Conservation (phyloP, 768 basidiomycete species). For the Paxillus ammoniavirescens region DNA sequence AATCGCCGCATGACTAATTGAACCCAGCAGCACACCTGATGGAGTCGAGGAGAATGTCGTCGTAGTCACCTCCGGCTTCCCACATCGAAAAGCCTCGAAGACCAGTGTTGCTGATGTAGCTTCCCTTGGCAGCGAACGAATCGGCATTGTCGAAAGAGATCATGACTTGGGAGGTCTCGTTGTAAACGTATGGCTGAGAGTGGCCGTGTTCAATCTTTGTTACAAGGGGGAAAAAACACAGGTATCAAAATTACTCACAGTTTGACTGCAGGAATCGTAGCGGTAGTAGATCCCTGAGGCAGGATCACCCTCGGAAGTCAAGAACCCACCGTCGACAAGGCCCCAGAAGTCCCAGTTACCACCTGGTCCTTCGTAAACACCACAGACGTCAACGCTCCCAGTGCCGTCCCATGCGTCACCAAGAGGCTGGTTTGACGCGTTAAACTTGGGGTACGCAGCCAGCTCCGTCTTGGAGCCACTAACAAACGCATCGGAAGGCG, state of each 20-base stretch:
- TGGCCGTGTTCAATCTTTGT: background rate
- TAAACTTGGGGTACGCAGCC: conserved; percentile 49
- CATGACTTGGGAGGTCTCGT: conserved; percentile 48
- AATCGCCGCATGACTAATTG: no score
- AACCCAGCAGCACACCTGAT: conserved; percentile 29
- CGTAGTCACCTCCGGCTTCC: conserved; percentile 64
- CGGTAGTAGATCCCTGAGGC: conserved; percentile 47
- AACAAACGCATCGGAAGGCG: conserved; percentile 36
- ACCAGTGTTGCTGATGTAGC: conserved; percentile 49
- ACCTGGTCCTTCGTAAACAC: conserved; percentile 41
- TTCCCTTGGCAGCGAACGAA: conserved; percentile 59
- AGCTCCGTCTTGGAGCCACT: conserved; percentile 34
- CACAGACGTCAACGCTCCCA: conserved; percentile 56
- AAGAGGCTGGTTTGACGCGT: conserved; percentile 37
- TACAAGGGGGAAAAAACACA: background rate
- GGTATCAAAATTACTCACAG: conserved; percentile 40
- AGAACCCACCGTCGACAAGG: conserved; percentile 52
- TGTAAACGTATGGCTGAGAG: conserved; percentile 60
- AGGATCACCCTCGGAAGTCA: conserved; percentile 29
- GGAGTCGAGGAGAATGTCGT: conserved; percentile 58
- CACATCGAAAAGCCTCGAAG: conserved; percentile 66
- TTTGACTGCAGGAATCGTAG: conserved; percentile 68
- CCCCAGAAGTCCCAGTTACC: conserved; percentile 63
- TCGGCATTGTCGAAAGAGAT: conserved; percentile 60
- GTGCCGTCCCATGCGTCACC: conserved; percentile 56